These are phyloP conservation scores for Arachis monticola DNA, from an alignment of 331 rosid genomes.

Conservation along the genomic window DNA sequence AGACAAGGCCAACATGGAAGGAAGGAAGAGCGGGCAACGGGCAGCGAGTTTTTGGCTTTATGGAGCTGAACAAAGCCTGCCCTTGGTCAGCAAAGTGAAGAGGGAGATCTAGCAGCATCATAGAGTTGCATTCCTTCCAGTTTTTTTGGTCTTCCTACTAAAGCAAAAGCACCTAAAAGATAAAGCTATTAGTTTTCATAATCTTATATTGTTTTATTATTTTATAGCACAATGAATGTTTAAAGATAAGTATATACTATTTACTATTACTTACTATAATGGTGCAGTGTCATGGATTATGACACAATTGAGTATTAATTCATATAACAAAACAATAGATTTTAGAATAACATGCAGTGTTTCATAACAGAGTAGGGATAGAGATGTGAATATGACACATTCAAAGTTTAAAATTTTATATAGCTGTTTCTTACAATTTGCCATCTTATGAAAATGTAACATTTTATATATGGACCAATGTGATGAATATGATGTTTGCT, in stretches of 20 bases:
- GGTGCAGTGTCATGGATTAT: neutral
- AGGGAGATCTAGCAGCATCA: slow-evolving; percentile 45
- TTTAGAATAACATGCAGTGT: neutral
- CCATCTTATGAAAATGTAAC: neutral
- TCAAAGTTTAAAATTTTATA: slow-evolving; percentile 4
- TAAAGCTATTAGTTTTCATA: slow-evolving; percentile 56
- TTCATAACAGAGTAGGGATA: slow-evolving; percentile 4
- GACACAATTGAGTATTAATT: neutral
- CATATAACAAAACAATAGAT: neutral
- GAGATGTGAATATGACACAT: neutral
- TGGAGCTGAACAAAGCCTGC: slow-evolving; percentile 65
- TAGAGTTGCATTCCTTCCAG: slow-evolving; percentile 49
- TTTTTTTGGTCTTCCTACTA: slow-evolving; percentile 66
- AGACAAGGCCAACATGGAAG: slow-evolving; percentile 52
- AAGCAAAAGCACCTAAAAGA: slow-evolving; percentile 70
- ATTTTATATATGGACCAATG: slow-evolving; percentile 37
- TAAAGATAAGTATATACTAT: slow-evolving; percentile 45
- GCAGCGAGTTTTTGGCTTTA: slow-evolving; percentile 69
- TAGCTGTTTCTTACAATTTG: slow-evolving; percentile 39
- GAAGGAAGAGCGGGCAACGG: slow-evolving; percentile 71
- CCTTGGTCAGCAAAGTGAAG: slow-evolving; percentile 83
- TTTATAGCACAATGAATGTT: slow-evolving; percentile 67
- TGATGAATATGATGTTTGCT: slow-evolving; percentile 33
- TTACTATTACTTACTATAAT: neutral
- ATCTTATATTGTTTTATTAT: slow-evolving; percentile 44